These are phyloP conservation scores for Naganishia cerealis DNA, from an alignment of 1,284 basidiomycete genomes.

Conservation along the genomic window DNA sequence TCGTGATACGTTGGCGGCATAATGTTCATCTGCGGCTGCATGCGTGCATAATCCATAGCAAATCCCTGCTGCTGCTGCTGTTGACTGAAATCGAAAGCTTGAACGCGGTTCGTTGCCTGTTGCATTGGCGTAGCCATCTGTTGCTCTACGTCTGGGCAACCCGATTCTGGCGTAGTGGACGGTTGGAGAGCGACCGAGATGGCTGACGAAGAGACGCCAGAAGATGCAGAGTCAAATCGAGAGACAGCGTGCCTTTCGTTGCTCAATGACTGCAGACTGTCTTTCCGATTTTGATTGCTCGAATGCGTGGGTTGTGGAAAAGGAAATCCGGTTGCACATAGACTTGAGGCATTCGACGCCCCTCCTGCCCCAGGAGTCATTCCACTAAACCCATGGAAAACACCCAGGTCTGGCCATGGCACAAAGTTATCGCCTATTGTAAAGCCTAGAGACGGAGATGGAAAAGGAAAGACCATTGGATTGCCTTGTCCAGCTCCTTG, in stretches of 20 bases:
- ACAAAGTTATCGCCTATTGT: conserved; percentile 22
- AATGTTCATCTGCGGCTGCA: neutral
- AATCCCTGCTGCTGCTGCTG: neutral
- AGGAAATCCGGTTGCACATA: neutral
- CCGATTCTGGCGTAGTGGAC: neutral
- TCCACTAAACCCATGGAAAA: neutral
- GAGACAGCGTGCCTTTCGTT: conserved; percentile 12
- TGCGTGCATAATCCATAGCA: neutral
- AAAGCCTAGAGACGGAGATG: conserved; percentile 27
- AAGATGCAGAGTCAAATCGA: conserved; percentile 30
- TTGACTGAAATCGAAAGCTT: neutral
- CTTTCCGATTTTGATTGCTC: conserved; percentile 11
- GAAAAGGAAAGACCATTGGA: conserved; percentile 20
- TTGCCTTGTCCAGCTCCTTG: neutral
- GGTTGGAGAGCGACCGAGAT: neutral
- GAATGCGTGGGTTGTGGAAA: neutral
- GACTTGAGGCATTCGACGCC: neutral
- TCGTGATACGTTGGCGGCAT: conserved; percentile 10
- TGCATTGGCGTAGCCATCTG: neutral
- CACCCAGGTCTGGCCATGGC: conserved; percentile 8
- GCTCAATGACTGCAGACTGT: conserved; percentile 11
- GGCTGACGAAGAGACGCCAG: conserved; percentile 27
- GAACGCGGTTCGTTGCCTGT: conserved; percentile 11
- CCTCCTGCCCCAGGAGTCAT: conserved; percentile 1
- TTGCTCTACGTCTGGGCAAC: neutral